Percentiles rank a stretch among this genome's conserved stretches.
Evolutionary conservation across 768 basidiomycete species (phyloP).

Genomic region (Termitomyces sp.): DNA sequence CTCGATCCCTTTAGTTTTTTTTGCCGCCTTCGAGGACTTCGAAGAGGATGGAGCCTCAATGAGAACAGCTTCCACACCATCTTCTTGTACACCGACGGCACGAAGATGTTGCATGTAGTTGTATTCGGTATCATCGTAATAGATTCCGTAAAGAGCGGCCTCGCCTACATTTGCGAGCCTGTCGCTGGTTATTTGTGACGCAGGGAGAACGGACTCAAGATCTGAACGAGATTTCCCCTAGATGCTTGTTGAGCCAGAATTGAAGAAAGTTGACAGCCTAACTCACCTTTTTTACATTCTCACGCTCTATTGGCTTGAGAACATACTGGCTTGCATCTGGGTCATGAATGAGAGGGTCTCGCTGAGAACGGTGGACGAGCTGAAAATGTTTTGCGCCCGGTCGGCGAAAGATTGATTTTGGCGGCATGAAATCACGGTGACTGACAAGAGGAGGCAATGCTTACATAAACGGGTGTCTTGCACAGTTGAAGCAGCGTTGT

Average conservation of each 20-base stretch:
- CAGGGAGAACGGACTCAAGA: constrained; percentile 54
- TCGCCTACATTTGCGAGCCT: constrained; percentile 67
- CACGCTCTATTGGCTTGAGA: constrained; percentile 75
- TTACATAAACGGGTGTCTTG: constrained; percentile 28
- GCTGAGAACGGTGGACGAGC: constrained; percentile 92
- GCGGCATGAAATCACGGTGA: constrained; percentile 48
- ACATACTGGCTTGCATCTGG: constrained; percentile 85
- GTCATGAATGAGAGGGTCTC: constrained; percentile 94
- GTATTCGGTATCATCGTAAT: constrained; percentile 94
- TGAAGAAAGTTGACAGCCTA: constrained; percentile 4
- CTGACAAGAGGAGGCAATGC: constrained; percentile 16
- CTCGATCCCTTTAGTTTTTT: constrained; percentile 28
- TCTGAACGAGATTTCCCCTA: constrained; percentile 82
- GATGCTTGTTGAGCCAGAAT: constrained; percentile 12
- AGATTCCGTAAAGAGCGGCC: constrained; percentile 84
- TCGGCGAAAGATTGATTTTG: constrained; percentile 84
- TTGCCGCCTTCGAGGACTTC: constrained; percentile 27
- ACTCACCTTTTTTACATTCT: constrained; percentile 62
- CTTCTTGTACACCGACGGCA: constrained; percentile 67
- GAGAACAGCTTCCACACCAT: constrained; percentile 75
- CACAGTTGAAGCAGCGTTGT: constrained; percentile 13
- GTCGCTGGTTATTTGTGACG: constrained; percentile 43
- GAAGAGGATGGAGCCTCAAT: constrained; percentile 64
- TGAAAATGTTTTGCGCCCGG: constrained; percentile 93
- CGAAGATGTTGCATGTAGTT: constrained; percentile 98